phyloP scores from a whole-genome alignment of 257 asterid species.

The Solanum chmielewskii region DNA sequence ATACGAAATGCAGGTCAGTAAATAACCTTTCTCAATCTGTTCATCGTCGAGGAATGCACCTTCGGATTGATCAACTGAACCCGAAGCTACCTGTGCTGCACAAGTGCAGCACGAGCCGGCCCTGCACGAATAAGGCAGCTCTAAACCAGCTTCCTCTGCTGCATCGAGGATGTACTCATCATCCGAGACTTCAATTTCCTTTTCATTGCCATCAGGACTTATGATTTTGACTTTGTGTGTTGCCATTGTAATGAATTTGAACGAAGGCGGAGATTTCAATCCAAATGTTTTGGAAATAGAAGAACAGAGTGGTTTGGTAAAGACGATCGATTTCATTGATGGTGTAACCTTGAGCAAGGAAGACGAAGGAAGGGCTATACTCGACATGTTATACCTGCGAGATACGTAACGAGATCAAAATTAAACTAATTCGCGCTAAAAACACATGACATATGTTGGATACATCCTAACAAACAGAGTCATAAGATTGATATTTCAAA shows the following conservation, averaged over 20 bases:
- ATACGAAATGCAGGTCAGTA: slow-evolving; percentile 24
- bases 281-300: slow-evolving; percentile 5
- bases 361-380: slow-evolving; percentile 1
- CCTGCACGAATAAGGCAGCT: slow-evolving; percentile 31
- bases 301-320: not conserved
- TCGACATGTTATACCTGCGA: slow-evolving; percentile 7
- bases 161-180: slow-evolving; percentile 29
- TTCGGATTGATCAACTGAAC: slow-evolving; percentile 34
- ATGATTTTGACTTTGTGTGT: slow-evolving; percentile 31
- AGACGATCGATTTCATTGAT: not conserved
- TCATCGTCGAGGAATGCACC: slow-evolving; percentile 26
- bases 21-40: slow-evolving; percentile 24
- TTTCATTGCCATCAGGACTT: slow-evolving; percentile 21
- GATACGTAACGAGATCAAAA: not conserved
- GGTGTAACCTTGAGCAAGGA: not conserved
- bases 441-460: not conserved
- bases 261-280: not conserved
- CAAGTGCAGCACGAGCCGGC: slow-evolving; percentile 39
- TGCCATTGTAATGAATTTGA: slow-evolving; percentile 20
- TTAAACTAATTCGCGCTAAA: not conserved
- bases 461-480: not conserved
- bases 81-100: slow-evolving; percentile 16
- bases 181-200: slow-evolving; percentile 23
- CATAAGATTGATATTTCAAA: not conserved
- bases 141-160: slow-evolving; percentile 27